Evolutionary conservation across 2,329 filamentous ascomycete genomes (phyloP), one percentile per base, ranked within the genome.

Genomic region (Ceratocystiopsis sp.): DNA sequence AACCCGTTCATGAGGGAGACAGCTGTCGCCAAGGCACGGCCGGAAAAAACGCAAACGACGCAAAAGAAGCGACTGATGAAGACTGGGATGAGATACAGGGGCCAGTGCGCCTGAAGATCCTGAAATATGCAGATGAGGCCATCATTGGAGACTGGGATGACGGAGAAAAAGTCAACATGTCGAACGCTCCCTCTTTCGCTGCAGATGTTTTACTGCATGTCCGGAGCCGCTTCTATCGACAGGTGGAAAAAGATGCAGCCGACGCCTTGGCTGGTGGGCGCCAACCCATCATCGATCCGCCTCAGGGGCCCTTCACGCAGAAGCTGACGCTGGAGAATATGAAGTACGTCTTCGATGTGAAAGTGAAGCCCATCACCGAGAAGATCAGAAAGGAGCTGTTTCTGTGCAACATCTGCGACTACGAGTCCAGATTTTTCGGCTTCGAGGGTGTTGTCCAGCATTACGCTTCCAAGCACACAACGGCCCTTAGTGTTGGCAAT

Each of bases 371-470:
- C 19, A 61, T 75, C 43, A 84, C 79, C 3, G 78, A 84, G 48
- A 61, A 65, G 38, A 68, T 70, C 51, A 68, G 75, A 51, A 81
- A 77, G 53, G 81, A 87, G 44, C 61, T 87, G 11, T 91, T 91
- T 57, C 68, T 82, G 45, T 91, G 84, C 61, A 77, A 75, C 51
- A 71, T 67, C 29, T 86, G 81, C 56, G 72, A 78, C 40, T 66
- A 65, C 41, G 74, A 70, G 50, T 61, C 64, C 39, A 85, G 82
- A 56, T 71, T 71, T 44, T 89, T 83, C 52, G 78, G 77, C 0
- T 82, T 91, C 49, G 81, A 89, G 59, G 78, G 78, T 10, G 74
- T 89, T 25, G 72, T 89, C 38, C 84, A 91, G 55, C 84, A 93
- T 57, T 89, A 78, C 55, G 82, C 81, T 45, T 81, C 82, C 36